Percentiles rank a stretch among this genome's conserved stretches.
Evolutionary conservation across 2,329 filamentous ascomycete genomes (phyloP).

Genomic region (Trichoderma sp.): DNA sequence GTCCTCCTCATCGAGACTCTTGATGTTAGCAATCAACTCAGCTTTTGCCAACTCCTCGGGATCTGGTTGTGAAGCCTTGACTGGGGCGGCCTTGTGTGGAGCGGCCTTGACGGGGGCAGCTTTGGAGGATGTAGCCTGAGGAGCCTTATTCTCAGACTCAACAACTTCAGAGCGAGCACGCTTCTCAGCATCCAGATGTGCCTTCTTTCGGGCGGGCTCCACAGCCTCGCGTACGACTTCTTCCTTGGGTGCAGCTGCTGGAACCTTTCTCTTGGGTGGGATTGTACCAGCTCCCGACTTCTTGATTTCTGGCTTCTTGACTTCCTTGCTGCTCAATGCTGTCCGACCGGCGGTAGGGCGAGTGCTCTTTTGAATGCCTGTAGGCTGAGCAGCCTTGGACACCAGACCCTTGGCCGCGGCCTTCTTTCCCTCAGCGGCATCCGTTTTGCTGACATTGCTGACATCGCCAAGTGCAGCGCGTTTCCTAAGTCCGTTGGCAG

Average conservation of each 20-base stretch:
- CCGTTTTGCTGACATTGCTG: constrained; percentile 88
- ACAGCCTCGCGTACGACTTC: constrained; percentile 60
- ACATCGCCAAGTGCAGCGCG: constrained; percentile 89
- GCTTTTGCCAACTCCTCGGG: constrained; percentile 36
- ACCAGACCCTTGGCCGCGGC: constrained; percentile 64
- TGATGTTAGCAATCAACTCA: constrained; percentile 15
- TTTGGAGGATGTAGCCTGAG: neutral
- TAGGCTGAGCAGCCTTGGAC: constrained; percentile 78
- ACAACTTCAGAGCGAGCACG: constrained; percentile 34
- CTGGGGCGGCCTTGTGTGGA: constrained; percentile 30
- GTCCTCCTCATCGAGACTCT: constrained; percentile 83
- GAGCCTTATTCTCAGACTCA: constrained; percentile 31
- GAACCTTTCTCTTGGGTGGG: constrained; percentile 68
- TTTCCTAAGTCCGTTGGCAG: constrained; percentile 60
- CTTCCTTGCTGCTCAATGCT: constrained; percentile 65
- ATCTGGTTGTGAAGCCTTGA: neutral
- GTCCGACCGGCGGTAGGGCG: constrained; percentile 60
- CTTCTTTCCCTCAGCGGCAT: constrained; percentile 75
- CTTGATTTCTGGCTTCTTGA: constrained; percentile 67
- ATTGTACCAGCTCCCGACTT: constrained; percentile 71
- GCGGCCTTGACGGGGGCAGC: neutral
- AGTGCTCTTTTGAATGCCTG: constrained; percentile 75
- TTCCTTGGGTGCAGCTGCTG: constrained; percentile 59
- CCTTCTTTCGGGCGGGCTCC: constrained; percentile 69
- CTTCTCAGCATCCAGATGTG: constrained; percentile 56